Evolutionary conservation across 305 asterid genomes (phyloP).

Genomic region (Striga hermonthica): DNA sequence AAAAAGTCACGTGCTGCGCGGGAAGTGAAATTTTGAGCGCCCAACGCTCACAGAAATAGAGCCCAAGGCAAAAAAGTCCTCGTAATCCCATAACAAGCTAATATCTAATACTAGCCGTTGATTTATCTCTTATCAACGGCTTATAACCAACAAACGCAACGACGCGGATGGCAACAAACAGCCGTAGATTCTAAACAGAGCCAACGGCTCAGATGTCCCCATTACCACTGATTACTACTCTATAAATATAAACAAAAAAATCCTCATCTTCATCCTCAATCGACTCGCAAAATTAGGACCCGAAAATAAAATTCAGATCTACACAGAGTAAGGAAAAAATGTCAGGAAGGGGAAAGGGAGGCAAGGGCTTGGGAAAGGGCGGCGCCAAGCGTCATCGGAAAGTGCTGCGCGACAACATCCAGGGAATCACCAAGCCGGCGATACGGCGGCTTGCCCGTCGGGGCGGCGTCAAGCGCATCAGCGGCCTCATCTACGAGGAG

Average conservation of each 20-base stretch:
- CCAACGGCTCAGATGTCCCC: constrained; percentile 35
- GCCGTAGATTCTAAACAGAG: constrained; percentile 33
- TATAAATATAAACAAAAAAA: constrained; percentile 16
- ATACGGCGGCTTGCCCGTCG: constrained; percentile 62
- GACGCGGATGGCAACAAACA: constrained; percentile 30
- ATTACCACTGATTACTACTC: background rate
- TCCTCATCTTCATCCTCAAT: background rate
- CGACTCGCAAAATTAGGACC: background rate
- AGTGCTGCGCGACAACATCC: constrained; percentile 51
- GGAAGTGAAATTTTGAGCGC: background rate
- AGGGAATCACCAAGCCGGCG: constrained; percentile 59
- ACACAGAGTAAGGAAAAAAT: constrained; percentile 20
- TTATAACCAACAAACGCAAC: background rate
- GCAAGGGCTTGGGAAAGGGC: constrained; percentile 60
- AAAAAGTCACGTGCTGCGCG: background rate
- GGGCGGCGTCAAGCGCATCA: constrained; percentile 58
- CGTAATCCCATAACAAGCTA: too few relatives aligned
- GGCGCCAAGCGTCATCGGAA: constrained; percentile 60
- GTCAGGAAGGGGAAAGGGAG: constrained; percentile 63
- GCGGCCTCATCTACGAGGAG: constrained; percentile 48
- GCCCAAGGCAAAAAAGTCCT: too few relatives aligned
- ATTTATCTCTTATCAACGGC: constrained; percentile 32
- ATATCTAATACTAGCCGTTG: constrained; percentile 25
- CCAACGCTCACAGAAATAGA: too few relatives aligned
- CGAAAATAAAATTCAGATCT: background rate